These are phyloP conservation scores for Vanilla planifolia DNA, from an alignment of 106 monocot species.

Conservation along the genomic window DNA sequence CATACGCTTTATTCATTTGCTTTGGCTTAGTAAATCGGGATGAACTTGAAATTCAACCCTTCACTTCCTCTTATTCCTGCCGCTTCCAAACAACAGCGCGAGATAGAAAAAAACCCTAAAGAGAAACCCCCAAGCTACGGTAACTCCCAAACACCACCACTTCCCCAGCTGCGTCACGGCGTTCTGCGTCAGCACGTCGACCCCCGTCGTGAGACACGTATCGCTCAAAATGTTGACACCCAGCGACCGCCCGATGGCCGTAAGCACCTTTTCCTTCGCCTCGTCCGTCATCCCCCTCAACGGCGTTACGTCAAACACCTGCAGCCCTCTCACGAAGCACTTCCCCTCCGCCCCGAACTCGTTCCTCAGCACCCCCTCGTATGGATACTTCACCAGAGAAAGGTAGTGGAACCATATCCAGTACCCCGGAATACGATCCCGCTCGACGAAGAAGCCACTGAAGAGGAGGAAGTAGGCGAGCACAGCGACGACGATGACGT, in stretches of 20 bases:
- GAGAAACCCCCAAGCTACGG: slow-evolving; percentile 33
- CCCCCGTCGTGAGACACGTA: slow-evolving; percentile 26
- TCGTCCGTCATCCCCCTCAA: slow-evolving; percentile 20
- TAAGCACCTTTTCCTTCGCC: slow-evolving; percentile 19
- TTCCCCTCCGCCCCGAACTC: slow-evolving; percentile 44
- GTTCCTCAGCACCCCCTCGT: slow-evolving; percentile 67
- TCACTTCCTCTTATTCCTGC: slow-evolving; percentile 23
- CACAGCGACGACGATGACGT: slow-evolving; percentile 51
- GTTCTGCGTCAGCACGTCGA: slow-evolving; percentile 27
- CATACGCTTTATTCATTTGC: too few relatives aligned
- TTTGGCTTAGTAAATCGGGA: too few relatives aligned
- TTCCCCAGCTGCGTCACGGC: slow-evolving; percentile 20
- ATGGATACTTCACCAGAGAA: slow-evolving; percentile 78
- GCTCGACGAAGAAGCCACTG: slow-evolving; percentile 77
- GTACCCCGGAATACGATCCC: slow-evolving; percentile 57
- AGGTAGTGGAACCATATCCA: slow-evolving; percentile 94
- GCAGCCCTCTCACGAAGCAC: slow-evolving; percentile 44
- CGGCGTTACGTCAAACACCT: slow-evolving; percentile 69
- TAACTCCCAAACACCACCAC: slow-evolving; percentile 23
- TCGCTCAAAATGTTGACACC: slow-evolving; percentile 4
- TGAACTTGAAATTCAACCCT: too few relatives aligned
- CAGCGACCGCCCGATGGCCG: slow-evolving; percentile 16
- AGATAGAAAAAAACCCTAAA: slow-evolving; percentile 35
- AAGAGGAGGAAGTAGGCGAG: slow-evolving; percentile 81
- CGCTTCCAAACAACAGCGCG: slow-evolving; percentile 17